Conservation (phyloP, 495 filamentous ascomycete genomes). For the Aspergillus nanangensis region DNA sequence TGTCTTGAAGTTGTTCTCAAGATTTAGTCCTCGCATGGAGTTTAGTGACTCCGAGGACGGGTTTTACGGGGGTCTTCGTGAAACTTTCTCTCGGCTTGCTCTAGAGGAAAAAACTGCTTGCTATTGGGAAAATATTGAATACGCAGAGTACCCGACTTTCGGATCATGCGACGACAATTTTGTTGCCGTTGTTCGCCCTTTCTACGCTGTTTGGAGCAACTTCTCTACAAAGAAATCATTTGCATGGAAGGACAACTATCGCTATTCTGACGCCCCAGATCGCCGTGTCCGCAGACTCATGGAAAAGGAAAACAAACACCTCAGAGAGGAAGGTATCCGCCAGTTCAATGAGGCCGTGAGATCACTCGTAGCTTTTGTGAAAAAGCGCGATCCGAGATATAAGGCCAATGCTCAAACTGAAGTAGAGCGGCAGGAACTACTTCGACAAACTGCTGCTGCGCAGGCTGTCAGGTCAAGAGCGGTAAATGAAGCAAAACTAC, state of each 20-base stretch:
- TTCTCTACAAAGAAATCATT: slow-evolving; percentile 87
- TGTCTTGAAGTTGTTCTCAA: slow-evolving; percentile 65
- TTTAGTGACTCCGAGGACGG: slow-evolving; percentile 70
- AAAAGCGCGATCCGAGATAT: slow-evolving; percentile 87
- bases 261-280: slow-evolving; percentile 81
- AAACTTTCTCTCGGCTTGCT: slow-evolving; percentile 76
- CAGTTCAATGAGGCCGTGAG: slow-evolving; percentile 94
- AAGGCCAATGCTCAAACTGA: slow-evolving; percentile 65
- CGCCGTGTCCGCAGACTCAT: slow-evolving; percentile 76
- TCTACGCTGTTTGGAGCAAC: slow-evolving; percentile 76
- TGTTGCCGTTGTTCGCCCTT: slow-evolving; percentile 67
- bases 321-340: slow-evolving; percentile 75
- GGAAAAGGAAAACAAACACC: slow-evolving; percentile 90
- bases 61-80: slow-evolving; percentile 75
- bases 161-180: slow-evolving; percentile 63
- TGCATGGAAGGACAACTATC: slow-evolving; percentile 82
- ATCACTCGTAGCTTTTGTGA: slow-evolving; percentile 83
- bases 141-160: slow-evolving; percentile 72
- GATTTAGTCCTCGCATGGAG: slow-evolving; percentile 70
- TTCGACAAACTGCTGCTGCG: slow-evolving; percentile 73
- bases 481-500: slow-evolving; percentile 70
- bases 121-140: slow-evolving; percentile 57
- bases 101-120: slow-evolving; percentile 72
- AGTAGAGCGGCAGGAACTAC: slow-evolving; percentile 70
- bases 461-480: slow-evolving; percentile 83